A percentile compares a stretch with the other conserved stretches of the same genome.
Evolutionary conservation across 306 rosid species (phyloP).

Genomic region (Cyclanthera cordifolia): DNA sequence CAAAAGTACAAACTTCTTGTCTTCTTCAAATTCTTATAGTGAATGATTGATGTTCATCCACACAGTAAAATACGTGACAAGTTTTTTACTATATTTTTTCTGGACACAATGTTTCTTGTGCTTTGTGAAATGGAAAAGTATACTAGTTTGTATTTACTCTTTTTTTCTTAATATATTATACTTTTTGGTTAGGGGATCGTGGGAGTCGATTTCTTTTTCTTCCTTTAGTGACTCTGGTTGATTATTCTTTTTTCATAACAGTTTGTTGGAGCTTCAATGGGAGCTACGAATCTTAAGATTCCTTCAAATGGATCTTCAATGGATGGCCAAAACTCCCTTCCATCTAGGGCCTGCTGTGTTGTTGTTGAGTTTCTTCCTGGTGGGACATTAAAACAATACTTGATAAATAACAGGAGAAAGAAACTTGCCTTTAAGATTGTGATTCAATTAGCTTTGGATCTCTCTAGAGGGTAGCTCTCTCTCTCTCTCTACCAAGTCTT

Average conservation of each 20-base stretch:
- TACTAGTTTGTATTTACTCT: background rate
- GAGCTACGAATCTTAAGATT: constrained; percentile 48
- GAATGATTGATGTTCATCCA: background rate
- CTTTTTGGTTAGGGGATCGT: background rate
- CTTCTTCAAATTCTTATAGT: constrained; percentile 10
- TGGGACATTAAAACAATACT: constrained; percentile 47
- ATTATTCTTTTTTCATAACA: constrained; percentile 22
- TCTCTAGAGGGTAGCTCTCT: constrained; percentile 43
- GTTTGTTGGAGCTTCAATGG: constrained; percentile 73
- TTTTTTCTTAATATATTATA: background rate
- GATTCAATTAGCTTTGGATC: constrained; percentile 51
- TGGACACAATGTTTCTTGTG: background rate
- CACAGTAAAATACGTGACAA: background rate
- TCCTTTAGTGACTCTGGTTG: background rate
- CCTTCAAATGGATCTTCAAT: constrained; percentile 36
- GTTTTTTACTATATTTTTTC: background rate
- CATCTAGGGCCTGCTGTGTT: constrained; percentile 58
- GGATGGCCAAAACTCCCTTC: constrained; percentile 27
- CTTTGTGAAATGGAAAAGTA: background rate
- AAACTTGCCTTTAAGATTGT: constrained; percentile 49
- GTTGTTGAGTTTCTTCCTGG: constrained; percentile 50
- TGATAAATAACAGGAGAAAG: constrained; percentile 36
- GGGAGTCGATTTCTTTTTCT: background rate
- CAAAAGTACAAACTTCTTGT: constrained; percentile 45
- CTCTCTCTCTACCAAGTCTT: background rate